Percentiles rank a stretch among this genome's conserved stretches.
Evolutionary conservation across 495 filamentous ascomycete genomes (phyloP).

Genomic region (Penicillium arizonense): DNA sequence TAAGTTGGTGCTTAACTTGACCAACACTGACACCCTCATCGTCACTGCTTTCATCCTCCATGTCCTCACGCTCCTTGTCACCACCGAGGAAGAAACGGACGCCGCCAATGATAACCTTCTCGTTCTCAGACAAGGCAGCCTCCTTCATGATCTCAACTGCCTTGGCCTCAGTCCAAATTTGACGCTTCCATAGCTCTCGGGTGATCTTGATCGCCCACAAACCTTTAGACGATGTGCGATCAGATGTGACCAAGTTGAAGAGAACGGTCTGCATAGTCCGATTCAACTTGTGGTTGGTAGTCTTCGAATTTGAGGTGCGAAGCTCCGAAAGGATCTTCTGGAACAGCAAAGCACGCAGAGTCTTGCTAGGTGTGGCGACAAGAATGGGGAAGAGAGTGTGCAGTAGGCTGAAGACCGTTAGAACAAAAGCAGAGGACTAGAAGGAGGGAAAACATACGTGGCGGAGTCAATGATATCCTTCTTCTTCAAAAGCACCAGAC

Average conservation of each 20-base stretch:
- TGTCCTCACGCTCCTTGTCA: slow-evolving; percentile 89
- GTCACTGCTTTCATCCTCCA: slow-evolving; percentile 84
- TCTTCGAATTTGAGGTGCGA: slow-evolving; percentile 76
- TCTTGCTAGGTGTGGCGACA: slow-evolving; percentile 81
- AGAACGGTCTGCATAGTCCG: slow-evolving; percentile 87
- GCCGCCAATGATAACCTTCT: slow-evolving; percentile 84
- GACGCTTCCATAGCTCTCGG: slow-evolving; percentile 81
- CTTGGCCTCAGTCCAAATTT: slow-evolving; percentile 85
- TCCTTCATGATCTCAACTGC: slow-evolving; percentile 95
- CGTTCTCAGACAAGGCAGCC: slow-evolving; percentile 75
- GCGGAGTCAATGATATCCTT: slow-evolving; percentile 89
- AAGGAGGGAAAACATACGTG: slow-evolving; percentile 39
- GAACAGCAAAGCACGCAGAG: slow-evolving; percentile 78
- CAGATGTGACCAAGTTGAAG: slow-evolving; percentile 83
- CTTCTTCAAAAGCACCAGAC: slow-evolving; percentile 79
- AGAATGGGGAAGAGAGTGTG: slow-evolving; percentile 92
- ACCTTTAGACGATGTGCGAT: slow-evolving; percentile 78
- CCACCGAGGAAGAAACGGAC: slow-evolving; percentile 94
- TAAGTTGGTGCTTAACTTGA: slow-evolving; percentile 76
- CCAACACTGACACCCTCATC: slow-evolving; percentile 74
- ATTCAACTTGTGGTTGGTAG: slow-evolving; percentile 88
- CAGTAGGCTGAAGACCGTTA: slow-evolving; percentile 53
- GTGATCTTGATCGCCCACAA: slow-evolving; percentile 94
- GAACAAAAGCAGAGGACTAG: background rate
- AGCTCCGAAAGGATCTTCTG: slow-evolving; percentile 91